Evolutionary conservation across 140 eudicot genomes (phyloP).

Genomic region (Erigeron philadelphicus): DNA sequence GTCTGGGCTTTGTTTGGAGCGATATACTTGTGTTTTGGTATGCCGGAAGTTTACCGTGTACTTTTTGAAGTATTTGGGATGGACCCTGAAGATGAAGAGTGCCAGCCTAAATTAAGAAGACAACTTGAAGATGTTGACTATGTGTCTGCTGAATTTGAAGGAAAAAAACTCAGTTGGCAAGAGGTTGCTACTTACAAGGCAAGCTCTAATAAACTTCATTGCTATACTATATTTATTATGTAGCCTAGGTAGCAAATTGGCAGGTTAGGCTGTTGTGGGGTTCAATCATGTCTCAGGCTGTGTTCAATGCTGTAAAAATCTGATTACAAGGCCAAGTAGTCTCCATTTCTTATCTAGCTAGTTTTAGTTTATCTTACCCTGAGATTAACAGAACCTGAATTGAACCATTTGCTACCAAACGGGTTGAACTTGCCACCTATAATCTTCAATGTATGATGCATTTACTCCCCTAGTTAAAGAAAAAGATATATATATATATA

Average conservation of each 20-base stretch:
- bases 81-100: conserved; percentile 98
- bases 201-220: conserved; percentile 24
- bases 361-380: neutral
- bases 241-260: neutral
- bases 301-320: no score
- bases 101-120: conserved; percentile 84
- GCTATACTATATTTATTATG: conserved; percentile 6
- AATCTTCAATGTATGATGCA: neutral
- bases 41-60: conserved; percentile 96
- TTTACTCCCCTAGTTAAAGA: neutral
- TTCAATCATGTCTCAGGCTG: neutral
- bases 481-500: neutral
- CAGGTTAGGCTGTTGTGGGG: neutral
- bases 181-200: conserved; percentile 92
- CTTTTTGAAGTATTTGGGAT: conserved; percentile 97
- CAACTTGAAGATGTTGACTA: conserved; percentile 97
- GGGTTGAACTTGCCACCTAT: neutral
- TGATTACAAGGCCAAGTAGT: no score
- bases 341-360: neutral
- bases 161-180: conserved; percentile 79
- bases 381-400: neutral
- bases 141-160: conserved; percentile 93
- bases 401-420: neutral
- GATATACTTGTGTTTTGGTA: conserved; percentile 84
- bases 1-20: conserved; percentile 98